Evolutionary conservation across 129 eudicot genomes (phyloP).

Genomic region (Mikania micrantha): DNA sequence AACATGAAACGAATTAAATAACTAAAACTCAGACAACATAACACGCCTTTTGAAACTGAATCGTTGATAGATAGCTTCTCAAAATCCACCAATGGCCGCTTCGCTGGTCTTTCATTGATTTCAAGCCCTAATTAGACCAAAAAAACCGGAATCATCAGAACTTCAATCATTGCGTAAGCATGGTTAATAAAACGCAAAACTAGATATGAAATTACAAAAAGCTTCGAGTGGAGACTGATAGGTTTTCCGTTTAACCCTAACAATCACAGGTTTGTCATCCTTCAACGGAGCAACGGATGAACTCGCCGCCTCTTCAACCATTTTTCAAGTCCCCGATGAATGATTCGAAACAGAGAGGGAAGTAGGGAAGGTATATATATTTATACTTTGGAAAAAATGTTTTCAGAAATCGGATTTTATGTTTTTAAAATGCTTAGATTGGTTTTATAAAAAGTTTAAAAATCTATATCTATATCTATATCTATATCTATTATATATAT

Average conservation of each 20-base stretch:
- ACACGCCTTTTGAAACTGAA: constrained; percentile 44
- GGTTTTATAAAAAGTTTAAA: no score
- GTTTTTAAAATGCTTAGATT: no score
- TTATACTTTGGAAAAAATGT: not conserved
- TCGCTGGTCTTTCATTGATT: constrained; percentile 74
- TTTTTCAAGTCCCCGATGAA: not conserved
- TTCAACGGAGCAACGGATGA: constrained; percentile 25
- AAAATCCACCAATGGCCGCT: constrained; percentile 70
- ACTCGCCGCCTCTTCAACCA: constrained; percentile 26
- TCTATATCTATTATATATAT: no score
- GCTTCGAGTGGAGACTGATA: constrained; percentile 85
- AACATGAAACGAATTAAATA: not conserved
- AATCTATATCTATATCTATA: no score
- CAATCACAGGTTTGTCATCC: constrained; percentile 60
- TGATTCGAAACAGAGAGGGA: constrained; percentile 5
- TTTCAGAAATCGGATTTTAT: no score
- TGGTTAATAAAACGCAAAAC: not conserved
- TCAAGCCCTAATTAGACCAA: constrained; percentile 69
- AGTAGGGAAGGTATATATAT: not conserved
- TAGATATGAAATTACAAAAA: constrained; percentile 42
- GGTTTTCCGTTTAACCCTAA: constrained; percentile 79
- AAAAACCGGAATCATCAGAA: not conserved
- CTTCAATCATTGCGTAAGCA: not conserved
- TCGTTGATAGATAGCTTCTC: constrained; percentile 61
- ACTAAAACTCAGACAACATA: not conserved